Conservation (phyloP, 345 rosid species). For the Gossypium herbaceum region DNA sequence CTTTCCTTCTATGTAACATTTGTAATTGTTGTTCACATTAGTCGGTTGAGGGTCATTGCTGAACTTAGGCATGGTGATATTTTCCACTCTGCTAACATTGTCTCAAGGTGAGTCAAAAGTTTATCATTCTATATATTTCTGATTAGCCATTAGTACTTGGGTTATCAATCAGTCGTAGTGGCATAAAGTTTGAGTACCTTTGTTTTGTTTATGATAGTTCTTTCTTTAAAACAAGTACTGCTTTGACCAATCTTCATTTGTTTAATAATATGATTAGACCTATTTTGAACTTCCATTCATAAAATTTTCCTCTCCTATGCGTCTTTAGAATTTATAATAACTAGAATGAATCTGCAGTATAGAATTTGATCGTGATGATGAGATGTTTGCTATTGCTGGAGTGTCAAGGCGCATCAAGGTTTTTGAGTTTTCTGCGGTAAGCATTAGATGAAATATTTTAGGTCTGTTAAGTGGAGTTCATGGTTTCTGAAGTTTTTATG, state of each 20-base stretch:
- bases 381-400: slow-evolving; percentile 66
- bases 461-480: not conserved
- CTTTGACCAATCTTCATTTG: not conserved
- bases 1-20: not conserved
- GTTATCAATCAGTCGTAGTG: not conserved
- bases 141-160: not conserved
- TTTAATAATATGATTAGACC: not conserved
- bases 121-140: not conserved
- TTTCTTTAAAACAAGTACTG: not conserved
- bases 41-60: slow-evolving; percentile 53
- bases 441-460: slow-evolving; percentile 10
- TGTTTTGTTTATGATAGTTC: not conserved
- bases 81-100: slow-evolving; percentile 48
- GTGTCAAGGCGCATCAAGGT: slow-evolving; percentile 54
- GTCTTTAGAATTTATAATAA: not conserved
- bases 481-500: not conserved
- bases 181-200: not conserved
- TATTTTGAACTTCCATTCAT: not conserved
- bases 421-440: slow-evolving; percentile 56
- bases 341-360: slow-evolving; percentile 40
- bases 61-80: slow-evolving; percentile 54
- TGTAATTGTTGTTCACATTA: slow-evolving; percentile 22
- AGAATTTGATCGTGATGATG: slow-evolving; percentile 63
- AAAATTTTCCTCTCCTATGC: not conserved
- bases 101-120: slow-evolving; percentile 44